Evolutionary conservation across 345 rosid genomes (phyloP).

Genomic region (Salix exigua): DNA sequence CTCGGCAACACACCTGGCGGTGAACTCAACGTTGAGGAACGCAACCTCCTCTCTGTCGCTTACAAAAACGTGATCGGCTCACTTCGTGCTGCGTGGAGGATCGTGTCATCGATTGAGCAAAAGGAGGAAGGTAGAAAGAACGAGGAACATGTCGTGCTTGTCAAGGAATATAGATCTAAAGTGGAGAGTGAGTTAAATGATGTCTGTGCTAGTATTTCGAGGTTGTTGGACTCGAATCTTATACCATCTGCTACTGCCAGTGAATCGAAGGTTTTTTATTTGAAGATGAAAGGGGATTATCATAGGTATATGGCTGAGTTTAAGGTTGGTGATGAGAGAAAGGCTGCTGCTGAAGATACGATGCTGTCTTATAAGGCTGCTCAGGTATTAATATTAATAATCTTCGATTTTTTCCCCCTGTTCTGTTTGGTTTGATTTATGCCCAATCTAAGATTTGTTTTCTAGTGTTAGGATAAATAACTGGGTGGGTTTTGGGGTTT

Average conservation of each 20-base stretch:
- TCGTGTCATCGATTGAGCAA: conserved; percentile 91
- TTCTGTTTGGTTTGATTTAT: not conserved
- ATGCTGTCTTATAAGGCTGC: conserved; percentile 92
- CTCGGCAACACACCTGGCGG: conserved; percentile 65
- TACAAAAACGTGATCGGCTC: conserved; percentile 98
- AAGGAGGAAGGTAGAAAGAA: conserved; percentile 90
- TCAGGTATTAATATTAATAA: conserved; percentile 44
- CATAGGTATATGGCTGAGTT: conserved; percentile 93
- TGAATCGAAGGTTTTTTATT: conserved; percentile 83
- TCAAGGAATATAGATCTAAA: conserved; percentile 92
- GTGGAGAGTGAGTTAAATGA: conserved; percentile 76
- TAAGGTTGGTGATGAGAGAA: conserved; percentile 80
- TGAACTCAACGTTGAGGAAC: conserved; percentile 89
- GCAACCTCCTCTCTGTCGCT: conserved; percentile 92
- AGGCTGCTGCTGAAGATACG: conserved; percentile 91
- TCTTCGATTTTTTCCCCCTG: not conserved
- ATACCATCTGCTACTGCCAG: conserved; percentile 69
- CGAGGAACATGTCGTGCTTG: conserved; percentile 85
- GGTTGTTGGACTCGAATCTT: conserved; percentile 61
- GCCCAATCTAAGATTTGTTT: not conserved
- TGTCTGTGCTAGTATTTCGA: conserved; percentile 68
- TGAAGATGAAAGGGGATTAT: conserved; percentile 98
- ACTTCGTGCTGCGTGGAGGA: conserved; percentile 96
- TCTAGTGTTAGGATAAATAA: not conserved
- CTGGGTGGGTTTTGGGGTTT: not conserved